Evolutionary conservation across 148 eudicot species (phyloP).

Genomic region (Persicaria maculosa): DNA sequence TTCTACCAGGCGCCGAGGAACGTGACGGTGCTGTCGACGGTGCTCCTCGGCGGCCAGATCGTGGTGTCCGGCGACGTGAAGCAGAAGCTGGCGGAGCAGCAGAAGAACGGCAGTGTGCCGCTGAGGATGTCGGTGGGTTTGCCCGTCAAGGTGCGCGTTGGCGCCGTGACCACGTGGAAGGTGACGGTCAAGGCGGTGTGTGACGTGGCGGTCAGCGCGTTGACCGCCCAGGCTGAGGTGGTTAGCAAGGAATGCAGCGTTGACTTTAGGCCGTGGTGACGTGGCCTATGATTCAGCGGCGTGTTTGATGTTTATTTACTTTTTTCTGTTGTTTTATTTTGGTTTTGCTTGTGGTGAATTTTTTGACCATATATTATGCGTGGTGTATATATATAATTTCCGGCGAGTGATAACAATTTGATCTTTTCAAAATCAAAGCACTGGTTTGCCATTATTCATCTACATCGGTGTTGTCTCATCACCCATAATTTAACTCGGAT

Average conservation of each 20-base stretch:
- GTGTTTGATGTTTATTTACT: no score
- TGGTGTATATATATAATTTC: no score
- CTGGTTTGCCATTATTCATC: no score
- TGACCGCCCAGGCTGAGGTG: slow-evolving; percentile 38
- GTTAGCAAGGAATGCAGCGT: slow-evolving; percentile 43
- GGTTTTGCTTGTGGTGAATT: no score
- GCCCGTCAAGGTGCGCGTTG: slow-evolving; percentile 59
- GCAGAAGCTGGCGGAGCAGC: slow-evolving; percentile 28
- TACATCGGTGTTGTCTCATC: no score
- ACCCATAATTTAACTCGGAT: no score
- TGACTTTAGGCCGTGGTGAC: slow-evolving; percentile 45
- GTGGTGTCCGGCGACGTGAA: slow-evolving; percentile 32
- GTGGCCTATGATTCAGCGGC: not conserved
- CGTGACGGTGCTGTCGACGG: slow-evolving; percentile 37
- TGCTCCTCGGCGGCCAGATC: slow-evolving; percentile 36
- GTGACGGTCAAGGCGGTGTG: slow-evolving; percentile 48
- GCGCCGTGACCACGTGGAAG: slow-evolving; percentile 54
- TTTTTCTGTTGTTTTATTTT: no score
- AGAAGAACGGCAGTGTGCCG: slow-evolving; percentile 35
- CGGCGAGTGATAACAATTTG: no score
- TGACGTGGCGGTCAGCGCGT: slow-evolving; percentile 38
- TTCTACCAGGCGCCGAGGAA: slow-evolving; percentile 56
- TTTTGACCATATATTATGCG: no score
- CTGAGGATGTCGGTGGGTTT: slow-evolving; percentile 32
- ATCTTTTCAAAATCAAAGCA: no score